These are phyloP conservation scores for Colletotrichum chrysophilum DNA, from an alignment of 2,329 filamentous ascomycete genomes.

Conservation along the genomic window DNA sequence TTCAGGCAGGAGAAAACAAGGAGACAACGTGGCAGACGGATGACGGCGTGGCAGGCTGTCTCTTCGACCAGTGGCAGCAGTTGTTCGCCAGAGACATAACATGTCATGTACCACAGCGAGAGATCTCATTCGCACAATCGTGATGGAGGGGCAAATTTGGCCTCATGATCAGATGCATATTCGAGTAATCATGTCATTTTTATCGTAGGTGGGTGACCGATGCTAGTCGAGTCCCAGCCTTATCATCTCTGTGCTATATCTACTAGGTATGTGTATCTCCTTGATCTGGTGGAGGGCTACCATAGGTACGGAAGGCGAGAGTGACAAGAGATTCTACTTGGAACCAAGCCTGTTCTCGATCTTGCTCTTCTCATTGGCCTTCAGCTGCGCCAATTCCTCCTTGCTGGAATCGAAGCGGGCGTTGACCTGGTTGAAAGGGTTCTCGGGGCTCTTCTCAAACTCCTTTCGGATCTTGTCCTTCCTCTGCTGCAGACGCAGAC, in stretches of 20 bases:
- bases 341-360: constrained; percentile 72
- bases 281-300: background rate
- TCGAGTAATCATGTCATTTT: background rate
- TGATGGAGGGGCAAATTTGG: background rate
- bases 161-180: constrained; percentile 3
- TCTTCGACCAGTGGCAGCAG: background rate
- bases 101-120: background rate
- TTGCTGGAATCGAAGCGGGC: constrained; percentile 78
- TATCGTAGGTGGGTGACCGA: background rate
- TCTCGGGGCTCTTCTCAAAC: constrained; percentile 93
- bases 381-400: constrained; percentile 75
- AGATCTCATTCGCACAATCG: background rate
- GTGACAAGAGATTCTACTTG: constrained; percentile 21
- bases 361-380: constrained; percentile 71
- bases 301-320: background rate
- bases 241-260: background rate
- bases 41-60: background rate
- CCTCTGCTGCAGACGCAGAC: constrained; percentile 82
- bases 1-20: background rate
- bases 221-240: background rate
- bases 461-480: constrained; percentile 86
- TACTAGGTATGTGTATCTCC: background rate
- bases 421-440: constrained; percentile 89
- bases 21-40: background rate
- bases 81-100: background rate